Conservation (phyloP, 768 basidiomycete genomes). For the Lactifluus piperatus region DNA sequence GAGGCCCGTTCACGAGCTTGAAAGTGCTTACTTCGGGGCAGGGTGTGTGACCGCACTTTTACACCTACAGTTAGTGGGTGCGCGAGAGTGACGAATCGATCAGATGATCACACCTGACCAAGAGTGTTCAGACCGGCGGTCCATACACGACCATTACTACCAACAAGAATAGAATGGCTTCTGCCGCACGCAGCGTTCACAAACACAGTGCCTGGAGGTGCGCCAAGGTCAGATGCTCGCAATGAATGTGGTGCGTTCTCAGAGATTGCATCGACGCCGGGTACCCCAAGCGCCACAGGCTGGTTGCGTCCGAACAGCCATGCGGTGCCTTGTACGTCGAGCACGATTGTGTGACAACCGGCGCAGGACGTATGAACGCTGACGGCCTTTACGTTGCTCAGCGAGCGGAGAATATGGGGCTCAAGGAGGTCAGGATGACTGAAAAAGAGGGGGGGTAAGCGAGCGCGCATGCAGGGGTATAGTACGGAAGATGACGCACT, state of each 20-base stretch:
- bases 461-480: background rate
- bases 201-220: slow-evolving; percentile 42
- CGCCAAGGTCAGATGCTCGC: slow-evolving; percentile 53
- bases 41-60: slow-evolving; percentile 13
- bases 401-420: slow-evolving; percentile 83
- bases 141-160: slow-evolving; percentile 77
- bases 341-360: slow-evolving; percentile 65
- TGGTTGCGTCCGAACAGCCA: slow-evolving; percentile 89
- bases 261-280: slow-evolving; percentile 43
- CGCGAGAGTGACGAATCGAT: background rate
- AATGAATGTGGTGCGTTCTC: slow-evolving; percentile 66
- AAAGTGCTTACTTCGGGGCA: slow-evolving; percentile 61
- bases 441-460: background rate
- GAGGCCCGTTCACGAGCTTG: slow-evolving; percentile 50
- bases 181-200: slow-evolving; percentile 79
- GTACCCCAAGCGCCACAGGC: slow-evolving; percentile 54
- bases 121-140: slow-evolving; percentile 70
- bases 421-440: slow-evolving; percentile 75
- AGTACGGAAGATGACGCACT: slow-evolving; percentile 2
- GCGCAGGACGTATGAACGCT: slow-evolving; percentile 72
- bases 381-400: slow-evolving; percentile 66
- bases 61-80: background rate
- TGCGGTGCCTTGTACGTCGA: slow-evolving; percentile 70
- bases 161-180: slow-evolving; percentile 76
- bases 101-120: slow-evolving; percentile 52